Evolutionary conservation across 441 rosid species (phyloP).

Genomic region (Bocquillonia castaneifolia): DNA sequence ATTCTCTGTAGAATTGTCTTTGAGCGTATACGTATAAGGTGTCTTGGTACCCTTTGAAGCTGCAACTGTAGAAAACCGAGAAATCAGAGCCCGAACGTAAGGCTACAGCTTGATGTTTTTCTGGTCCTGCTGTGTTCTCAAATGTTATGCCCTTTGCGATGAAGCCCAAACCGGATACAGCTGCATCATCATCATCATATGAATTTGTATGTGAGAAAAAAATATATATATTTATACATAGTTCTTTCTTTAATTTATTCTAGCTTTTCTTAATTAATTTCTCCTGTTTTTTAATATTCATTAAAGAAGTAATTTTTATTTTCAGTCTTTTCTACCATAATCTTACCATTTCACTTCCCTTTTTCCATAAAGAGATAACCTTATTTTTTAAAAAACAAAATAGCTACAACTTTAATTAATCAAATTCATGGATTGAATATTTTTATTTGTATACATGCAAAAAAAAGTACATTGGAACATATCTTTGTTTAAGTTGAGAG

Average conservation of each 20-base stretch:
- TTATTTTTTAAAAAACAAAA: too few relatives aligned
- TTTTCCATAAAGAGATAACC: too few relatives aligned
- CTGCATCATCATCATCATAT: conserved; percentile 35
- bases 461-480: too few relatives aligned
- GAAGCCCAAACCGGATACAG: conserved; percentile 70
- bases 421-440: too few relatives aligned
- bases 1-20: conserved; percentile 75
- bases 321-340: too few relatives aligned
- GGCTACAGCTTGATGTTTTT: conserved; percentile 78
- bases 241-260: too few relatives aligned
- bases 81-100: conserved; percentile 67
- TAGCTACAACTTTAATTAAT: too few relatives aligned
- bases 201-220: background rate
- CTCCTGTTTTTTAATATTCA: background rate
- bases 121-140: conserved; percentile 82
- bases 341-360: too few relatives aligned
- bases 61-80: conserved; percentile 60
- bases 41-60: conserved; percentile 76
- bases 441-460: too few relatives aligned
- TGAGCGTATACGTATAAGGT: conserved; percentile 72
- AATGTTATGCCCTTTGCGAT: conserved; percentile 74
- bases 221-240: background rate
- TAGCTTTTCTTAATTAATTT: too few relatives aligned
- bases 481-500: too few relatives aligned
- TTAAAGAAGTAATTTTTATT: too few relatives aligned